phyloP scores from a whole-genome alignment of 2,329 filamentous ascomycete genomes.

The Apiospora kogelbergensis region DNA sequence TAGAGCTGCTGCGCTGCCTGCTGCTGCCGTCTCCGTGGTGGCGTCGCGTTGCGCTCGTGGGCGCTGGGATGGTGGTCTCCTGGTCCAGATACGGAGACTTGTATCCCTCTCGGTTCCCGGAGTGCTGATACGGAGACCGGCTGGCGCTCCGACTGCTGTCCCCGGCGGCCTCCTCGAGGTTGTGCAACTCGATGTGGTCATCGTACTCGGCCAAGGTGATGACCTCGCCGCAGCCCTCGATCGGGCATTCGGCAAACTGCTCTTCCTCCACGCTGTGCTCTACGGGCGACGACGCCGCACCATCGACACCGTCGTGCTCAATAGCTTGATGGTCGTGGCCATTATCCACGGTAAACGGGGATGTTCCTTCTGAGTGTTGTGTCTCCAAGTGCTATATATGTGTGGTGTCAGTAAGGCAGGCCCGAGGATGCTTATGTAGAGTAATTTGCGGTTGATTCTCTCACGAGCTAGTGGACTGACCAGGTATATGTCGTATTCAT shows the following conservation, averaged over 20 bases:
- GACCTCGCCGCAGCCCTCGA: conserved; percentile 60
- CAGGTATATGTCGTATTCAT: conserved; percentile 38
- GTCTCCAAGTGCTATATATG: conserved; percentile 31
- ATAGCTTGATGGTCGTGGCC: not conserved
- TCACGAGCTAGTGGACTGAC: conserved; percentile 22
- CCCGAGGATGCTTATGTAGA: not conserved
- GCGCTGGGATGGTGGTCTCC: not conserved
- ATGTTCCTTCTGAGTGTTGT: conserved; percentile 25
- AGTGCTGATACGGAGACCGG: not conserved
- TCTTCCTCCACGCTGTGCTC: conserved; percentile 28
- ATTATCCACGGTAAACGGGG: conserved; percentile 23
- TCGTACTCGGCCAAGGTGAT: conserved; percentile 52
- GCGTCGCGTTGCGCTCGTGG: not conserved
- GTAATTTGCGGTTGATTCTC: not conserved
- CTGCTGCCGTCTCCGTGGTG: not conserved
- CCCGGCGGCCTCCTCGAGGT: conserved; percentile 42
- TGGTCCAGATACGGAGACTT: conserved; percentile 8
- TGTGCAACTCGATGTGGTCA: conserved; percentile 60
- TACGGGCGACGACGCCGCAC: not conserved
- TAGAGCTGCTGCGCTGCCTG: conserved; percentile 9
- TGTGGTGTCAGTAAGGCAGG: conserved; percentile 1
- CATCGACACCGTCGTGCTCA: not conserved
- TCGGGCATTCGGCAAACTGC: conserved; percentile 52
- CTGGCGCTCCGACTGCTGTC: not conserved
- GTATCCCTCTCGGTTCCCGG: conserved; percentile 1